These are phyloP conservation scores for Picocystis salinarum DNA, from an alignment of 139 green algal species.

Conservation along the genomic window DNA sequence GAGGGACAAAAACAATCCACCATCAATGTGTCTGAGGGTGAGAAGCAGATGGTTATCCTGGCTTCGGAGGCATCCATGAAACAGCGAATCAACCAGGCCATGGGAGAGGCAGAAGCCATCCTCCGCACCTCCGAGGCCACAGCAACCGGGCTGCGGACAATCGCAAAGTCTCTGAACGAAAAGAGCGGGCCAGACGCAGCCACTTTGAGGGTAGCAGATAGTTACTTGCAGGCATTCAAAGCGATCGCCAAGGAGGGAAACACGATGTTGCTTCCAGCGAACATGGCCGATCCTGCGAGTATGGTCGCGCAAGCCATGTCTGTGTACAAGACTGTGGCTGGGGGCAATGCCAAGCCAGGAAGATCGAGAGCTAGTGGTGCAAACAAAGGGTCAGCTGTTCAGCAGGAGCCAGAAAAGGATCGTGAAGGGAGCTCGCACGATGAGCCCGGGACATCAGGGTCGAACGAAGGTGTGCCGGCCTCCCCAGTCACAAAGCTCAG, in stretches of 20 bases:
- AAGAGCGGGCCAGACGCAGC: slow-evolving; percentile 43
- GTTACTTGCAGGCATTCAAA: slow-evolving; percentile 53
- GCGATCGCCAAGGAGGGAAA: slow-evolving; percentile 70
- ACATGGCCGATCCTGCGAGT: slow-evolving; percentile 40
- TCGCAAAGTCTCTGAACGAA: slow-evolving; percentile 31
- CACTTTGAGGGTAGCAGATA: slow-evolving; percentile 55
- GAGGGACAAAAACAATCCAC: slow-evolving; percentile 65
- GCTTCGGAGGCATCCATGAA: slow-evolving; percentile 53
- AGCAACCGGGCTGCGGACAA: slow-evolving; percentile 29
- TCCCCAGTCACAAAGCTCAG: no score
- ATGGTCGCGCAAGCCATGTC: slow-evolving; percentile 65
- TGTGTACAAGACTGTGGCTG: slow-evolving; percentile 28
- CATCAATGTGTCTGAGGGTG: slow-evolving; percentile 86
- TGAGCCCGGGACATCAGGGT: no score
- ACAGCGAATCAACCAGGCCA: slow-evolving; percentile 69
- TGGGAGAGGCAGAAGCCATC: slow-evolving; percentile 51
- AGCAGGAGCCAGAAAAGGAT: no score
- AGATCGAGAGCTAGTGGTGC: no score
- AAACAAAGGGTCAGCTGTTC: no score
- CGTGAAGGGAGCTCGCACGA: no score
- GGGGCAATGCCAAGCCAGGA: no score
- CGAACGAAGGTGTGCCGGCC: no score
- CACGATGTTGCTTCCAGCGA: slow-evolving; percentile 69
- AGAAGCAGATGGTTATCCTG: slow-evolving; percentile 64
- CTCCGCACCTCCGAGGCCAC: slow-evolving; percentile 40